Base-by-base conservation (phyloP, 2,329 filamentous ascomycete genomes). In the Scedosporium dehoogii region DNA sequence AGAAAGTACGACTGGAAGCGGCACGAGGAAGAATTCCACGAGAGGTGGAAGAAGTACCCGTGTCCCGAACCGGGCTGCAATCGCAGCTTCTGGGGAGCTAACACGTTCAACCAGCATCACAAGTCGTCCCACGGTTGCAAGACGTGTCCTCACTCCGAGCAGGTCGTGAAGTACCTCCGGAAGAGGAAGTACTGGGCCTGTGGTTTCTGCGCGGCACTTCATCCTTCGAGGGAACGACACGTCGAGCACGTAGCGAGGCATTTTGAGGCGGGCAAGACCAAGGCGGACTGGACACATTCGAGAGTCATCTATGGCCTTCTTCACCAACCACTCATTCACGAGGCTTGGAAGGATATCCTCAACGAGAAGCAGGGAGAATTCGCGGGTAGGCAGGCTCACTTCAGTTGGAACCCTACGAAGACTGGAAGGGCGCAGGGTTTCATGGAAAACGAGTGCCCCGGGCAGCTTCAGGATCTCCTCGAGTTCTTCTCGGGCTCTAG, bases 1-100 rank as follows among this genome's bases (percentile, higher is more conserved):
- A 80, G 84, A 66, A 87, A 87, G 70, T 85, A 86, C 65, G 85
- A 88, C 71, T 89, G 83, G 86, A 87, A 87, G 72, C 80, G 84
- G 38, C 86, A 89, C 71, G 85, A 88, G 70, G 85, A 87, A 67
- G 85, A 87, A 71, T 87, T 87, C 68, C 85, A 88, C 72, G 85
- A 88, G 75, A 83, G 85, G 62, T 84, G 84, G 76, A 82, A 85
- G 65, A 87, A 86, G 69, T 88, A 86, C 71, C 84, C 85, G 12
- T 88, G 85, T 68, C 85, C 85, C 5, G 85, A 85, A 66, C 77
- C 76, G 7, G 77, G 77, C 66, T 88, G 86, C 73, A 86, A 87
- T 71, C 83, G 85, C 68, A 85, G 84, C 69, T 87, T 88, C 72
- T 86, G 84, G 78, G 84, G 85, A 9, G 83, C 85, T 66, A 87